A percentile compares a stretch with the other conserved stretches of the same genome.
Conservation (phyloP, 2,329 filamentous ascomycete species). For the Botrytis porri region DNA sequence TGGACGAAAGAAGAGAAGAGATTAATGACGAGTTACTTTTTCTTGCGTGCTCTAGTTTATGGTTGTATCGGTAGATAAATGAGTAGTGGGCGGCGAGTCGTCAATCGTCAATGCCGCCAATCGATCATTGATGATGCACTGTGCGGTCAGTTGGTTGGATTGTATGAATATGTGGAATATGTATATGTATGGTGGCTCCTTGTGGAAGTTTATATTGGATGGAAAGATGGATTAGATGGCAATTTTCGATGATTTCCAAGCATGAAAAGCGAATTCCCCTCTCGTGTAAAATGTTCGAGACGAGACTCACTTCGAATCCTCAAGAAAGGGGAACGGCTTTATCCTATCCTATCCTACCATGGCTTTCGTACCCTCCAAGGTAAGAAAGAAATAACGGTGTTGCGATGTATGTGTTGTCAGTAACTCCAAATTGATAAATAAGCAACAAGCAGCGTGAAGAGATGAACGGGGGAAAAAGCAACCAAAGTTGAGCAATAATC, state of each 20-base stretch:
- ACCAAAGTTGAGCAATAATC: not conserved
- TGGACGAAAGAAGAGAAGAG: not conserved
- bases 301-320: not conserved
- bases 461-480: not conserved
- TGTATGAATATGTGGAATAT: not conserved
- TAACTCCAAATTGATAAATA: not conserved
- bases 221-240: not conserved
- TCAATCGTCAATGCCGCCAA: constrained; percentile 5
- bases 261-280: not conserved
- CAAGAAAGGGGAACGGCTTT: not conserved
- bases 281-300: not conserved
- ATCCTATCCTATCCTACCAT: constrained; percentile 12
- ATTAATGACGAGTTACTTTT: constrained; percentile 2
- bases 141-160: constrained; percentile 3
- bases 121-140: not conserved
- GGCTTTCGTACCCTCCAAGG: not conserved
- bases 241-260: constrained; percentile 8
- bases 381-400: constrained; percentile 4
- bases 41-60: not conserved
- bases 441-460: not conserved
- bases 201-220: constrained; percentile 3
- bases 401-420: constrained; percentile 15
- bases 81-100: constrained; percentile 11
- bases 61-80: not conserved
- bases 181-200: not conserved